phyloP scores from a whole-genome alignment of 352 stramenopile species.

The Globisporangium iwayamae region DNA sequence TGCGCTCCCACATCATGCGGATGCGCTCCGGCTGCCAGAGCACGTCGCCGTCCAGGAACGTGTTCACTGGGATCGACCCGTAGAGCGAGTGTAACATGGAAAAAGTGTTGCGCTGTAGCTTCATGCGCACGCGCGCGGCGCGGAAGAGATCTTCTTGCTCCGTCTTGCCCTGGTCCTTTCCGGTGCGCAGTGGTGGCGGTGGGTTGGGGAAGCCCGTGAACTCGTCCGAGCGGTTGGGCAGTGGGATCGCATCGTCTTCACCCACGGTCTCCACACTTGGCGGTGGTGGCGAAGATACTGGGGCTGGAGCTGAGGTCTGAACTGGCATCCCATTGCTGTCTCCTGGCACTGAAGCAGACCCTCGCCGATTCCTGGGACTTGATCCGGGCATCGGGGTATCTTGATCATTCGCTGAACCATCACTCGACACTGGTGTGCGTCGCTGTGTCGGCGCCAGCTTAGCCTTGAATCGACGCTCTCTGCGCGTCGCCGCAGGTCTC shows the following conservation, averaged over 20 bases:
- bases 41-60: conserved; percentile 53
- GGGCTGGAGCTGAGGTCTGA: background rate
- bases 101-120: conserved; percentile 60
- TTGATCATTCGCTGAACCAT: conserved; percentile 9
- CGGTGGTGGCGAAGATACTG: background rate
- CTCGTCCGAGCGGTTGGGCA: conserved; percentile 14
- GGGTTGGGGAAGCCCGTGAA: conserved; percentile 25
- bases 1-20: conserved; percentile 74
- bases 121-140: conserved; percentile 72
- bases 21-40: conserved; percentile 80
- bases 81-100: conserved; percentile 32
- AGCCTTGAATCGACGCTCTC: conserved; percentile 36
- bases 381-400: background rate
- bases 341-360: background rate
- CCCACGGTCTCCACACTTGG: background rate
- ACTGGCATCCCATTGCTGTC: background rate
- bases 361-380: background rate
- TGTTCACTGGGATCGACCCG: conserved; percentile 24
- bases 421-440: conserved; percentile 12
- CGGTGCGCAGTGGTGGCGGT: background rate
- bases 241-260: background rate
- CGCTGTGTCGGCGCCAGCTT: conserved; percentile 31
- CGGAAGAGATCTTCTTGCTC: conserved; percentile 80
- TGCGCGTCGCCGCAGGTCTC: conserved; percentile 18
- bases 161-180: conserved; percentile 33